Evolutionary conservation across 148 eudicot genomes (phyloP), one percentile per base, ranked within the genome.

Genomic region (Cornus suecica): DNA sequence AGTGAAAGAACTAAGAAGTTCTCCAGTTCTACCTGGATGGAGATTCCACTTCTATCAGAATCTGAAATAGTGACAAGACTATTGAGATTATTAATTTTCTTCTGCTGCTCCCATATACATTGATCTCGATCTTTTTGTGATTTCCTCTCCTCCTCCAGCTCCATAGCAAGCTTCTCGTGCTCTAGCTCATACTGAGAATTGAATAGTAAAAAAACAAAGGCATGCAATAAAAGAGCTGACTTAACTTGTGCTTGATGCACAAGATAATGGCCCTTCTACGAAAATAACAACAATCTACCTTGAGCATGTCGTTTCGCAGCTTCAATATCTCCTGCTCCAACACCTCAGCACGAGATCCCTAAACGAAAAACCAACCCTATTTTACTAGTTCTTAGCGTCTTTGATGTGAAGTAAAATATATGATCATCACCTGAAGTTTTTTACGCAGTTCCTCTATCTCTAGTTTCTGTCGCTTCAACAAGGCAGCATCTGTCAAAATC

Each of bases 401-500:
- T 26, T 45, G 8, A 9, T 3, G 25, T 8, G 8, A 34, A 5
- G 61, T 26, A 29, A 24, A 69, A 61, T 42, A 66, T 30, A 74
- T 20, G 1, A 74, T 27, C 10, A 78, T 79, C 42, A 95, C 99
- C 97, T 92, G 88, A 84, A 95, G 97, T 83, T 93, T 92, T 63
- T 77, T 76, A 45, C 90, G 97, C 61, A 95, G 70, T 52, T 92
- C 97, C 81, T 95, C 97, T 71, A 95, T 95, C 87, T 93, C 99
- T 77, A 87, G 73, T 70, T 88, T 95, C 82, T 92, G 99, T 58
- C 94, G 88, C 89, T 95, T 95, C 75, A 95, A 58, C 77, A 95
- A 83, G 77, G 99, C 99, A 37, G 97, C 99, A 83, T 95, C 99
- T 71, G 97, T 91, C 83, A 95, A 77, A 79, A 95, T 95, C 97